Evolutionary conservation across 2,329 filamentous ascomycete genomes (phyloP), one percentile per base, ranked within the genome.

Genomic region (Epichloe gansuensis): DNA sequence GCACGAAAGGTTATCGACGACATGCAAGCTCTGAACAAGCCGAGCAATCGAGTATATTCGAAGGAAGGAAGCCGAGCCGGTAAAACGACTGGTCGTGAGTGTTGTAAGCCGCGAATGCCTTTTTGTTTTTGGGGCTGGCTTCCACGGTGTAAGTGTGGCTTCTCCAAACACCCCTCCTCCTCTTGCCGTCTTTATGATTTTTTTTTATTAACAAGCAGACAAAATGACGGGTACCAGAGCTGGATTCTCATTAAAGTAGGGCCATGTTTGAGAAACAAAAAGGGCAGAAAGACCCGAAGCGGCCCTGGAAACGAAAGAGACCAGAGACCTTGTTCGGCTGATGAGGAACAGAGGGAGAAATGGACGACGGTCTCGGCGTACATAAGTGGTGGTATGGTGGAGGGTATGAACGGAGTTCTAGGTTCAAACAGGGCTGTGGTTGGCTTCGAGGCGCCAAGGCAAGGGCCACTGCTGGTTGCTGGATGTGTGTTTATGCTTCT

Each of bases 201-300:
- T 50, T 50, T 17, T 21, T 47, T n/a, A 43, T 27, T 11, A 50
- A 21, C 39, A 43, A 34, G 39, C 42, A 49, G 38, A 43, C 27
- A 21, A 47, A 53, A 50, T 35, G 15, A 43, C 21, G 38, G 38
- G 51, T 41, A 53, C 38, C 41, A 53, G 39, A 40, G 27, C 38
- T 42, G 46, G 25, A 48, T 50, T 35, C 50, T 49, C 53, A 54
- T 50, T 47, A 47, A 41, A 54, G 34, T 54, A 55, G 51, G 52
- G 57, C 60, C 63, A 64, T 63, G 58, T 55, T 59, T 49, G 58
- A 52, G 46, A 49, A 59, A 53, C 39, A 54, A 52, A 54, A 54
- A 55, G 49, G 43, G 49, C 23, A 49, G 40, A 47, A 45, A 47
- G 50, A 53, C 36, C 49, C 53, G 48, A 51, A 42, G 43, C 48